These are phyloP conservation scores for Tricladium varicosporioides DNA, from an alignment of 2,329 filamentous ascomycete genomes.

Conservation along the genomic window DNA sequence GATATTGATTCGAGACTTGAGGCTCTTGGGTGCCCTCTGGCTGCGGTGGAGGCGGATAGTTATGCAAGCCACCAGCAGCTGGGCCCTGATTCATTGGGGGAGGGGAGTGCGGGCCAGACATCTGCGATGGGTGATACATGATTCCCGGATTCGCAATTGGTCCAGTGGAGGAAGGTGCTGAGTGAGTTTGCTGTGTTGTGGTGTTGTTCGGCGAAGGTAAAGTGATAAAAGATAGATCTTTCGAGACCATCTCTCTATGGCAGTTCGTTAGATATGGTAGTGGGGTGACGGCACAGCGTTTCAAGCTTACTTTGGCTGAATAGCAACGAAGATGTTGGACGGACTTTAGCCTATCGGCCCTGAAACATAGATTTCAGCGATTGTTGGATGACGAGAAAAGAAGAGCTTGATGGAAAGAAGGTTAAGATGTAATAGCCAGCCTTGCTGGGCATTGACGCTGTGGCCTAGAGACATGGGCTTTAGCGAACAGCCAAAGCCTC, in stretches of 20 bases:
- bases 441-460: conserved; percentile 9
- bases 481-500: conserved; percentile 6
- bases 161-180: neutral
- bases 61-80: conserved; percentile 5
- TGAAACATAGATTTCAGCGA: neutral
- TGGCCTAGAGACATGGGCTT: conserved; percentile 11
- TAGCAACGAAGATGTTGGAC: conserved; percentile 10
- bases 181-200: conserved; percentile 2
- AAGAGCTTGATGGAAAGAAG: neutral
- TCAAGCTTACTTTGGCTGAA: conserved; percentile 22
- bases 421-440: conserved; percentile 8
- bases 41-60: conserved; percentile 15
- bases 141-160: neutral
- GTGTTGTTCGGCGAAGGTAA: conserved; percentile 4
- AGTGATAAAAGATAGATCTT: conserved; percentile 9
- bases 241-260: conserved; percentile 16
- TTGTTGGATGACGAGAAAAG: conserved; percentile 3
- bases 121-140: conserved; percentile 14
- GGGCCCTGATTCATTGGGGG: conserved; percentile 4
- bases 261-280: conserved; percentile 7
- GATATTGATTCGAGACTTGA: conserved; percentile 21
- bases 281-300: conserved; percentile 21
- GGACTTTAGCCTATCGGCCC: conserved; percentile 4
- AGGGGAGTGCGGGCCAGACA: conserved; percentile 4
- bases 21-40: conserved; percentile 14